Percentiles rank a stretch among this genome's conserved stretches.
Conservation (phyloP, 345 rosid species). For the Bruguiera sexangula region DNA sequence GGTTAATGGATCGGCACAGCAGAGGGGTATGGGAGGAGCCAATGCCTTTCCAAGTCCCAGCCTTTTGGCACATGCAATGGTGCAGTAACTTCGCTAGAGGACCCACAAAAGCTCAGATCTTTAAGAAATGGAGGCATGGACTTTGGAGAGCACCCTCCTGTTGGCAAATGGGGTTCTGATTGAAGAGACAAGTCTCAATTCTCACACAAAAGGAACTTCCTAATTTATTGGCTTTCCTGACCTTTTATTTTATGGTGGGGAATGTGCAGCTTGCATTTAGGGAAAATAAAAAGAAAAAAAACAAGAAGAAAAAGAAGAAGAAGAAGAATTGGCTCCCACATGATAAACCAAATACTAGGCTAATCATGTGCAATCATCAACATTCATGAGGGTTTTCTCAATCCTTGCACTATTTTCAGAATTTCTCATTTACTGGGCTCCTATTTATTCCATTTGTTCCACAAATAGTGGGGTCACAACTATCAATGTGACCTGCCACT, state of each 20-base stretch:
- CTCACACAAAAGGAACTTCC: slow-evolving; percentile 1
- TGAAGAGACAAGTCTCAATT: slow-evolving; percentile 28
- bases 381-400: background rate
- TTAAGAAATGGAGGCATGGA: slow-evolving; percentile 2
- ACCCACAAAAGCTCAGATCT: slow-evolving; percentile 29
- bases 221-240: slow-evolving; percentile 9
- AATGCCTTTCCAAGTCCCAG: slow-evolving; percentile 20
- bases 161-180: slow-evolving; percentile 18
- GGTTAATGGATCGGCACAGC: slow-evolving; percentile 13
- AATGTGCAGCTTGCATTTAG: slow-evolving; percentile 20
- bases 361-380: slow-evolving; percentile 41
- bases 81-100: slow-evolving; percentile 21
- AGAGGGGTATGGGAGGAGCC: slow-evolving; percentile 32
- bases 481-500: no score
- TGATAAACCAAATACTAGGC: slow-evolving; percentile 20
- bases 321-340: slow-evolving; percentile 5
- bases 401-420: background rate
- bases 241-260: background rate
- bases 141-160: slow-evolving; percentile 15
- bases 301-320: no score
- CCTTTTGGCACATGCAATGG: slow-evolving; percentile 54
- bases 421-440: background rate
- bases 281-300: accelerated
- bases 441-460: background rate
- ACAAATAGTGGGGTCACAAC: background rate